Percentiles rank a stretch among this genome's conserved stretches.
Conservation (phyloP, 768 basidiomycete genomes). For the Pleurotus tuoliensis region DNA sequence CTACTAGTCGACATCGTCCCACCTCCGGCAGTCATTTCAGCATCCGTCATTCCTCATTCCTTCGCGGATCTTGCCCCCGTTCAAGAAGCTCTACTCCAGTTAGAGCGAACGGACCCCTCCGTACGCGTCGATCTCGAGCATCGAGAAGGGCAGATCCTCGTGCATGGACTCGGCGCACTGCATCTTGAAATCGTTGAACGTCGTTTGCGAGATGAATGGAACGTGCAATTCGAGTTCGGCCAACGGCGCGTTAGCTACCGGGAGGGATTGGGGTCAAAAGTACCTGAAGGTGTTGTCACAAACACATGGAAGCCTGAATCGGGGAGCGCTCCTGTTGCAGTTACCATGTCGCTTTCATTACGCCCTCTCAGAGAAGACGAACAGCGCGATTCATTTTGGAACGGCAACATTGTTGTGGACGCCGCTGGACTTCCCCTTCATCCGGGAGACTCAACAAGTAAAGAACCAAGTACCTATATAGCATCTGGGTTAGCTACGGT, state of each 20-base stretch:
- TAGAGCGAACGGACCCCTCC: constrained; percentile 88
- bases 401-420: constrained; percentile 71
- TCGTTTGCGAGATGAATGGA: constrained; percentile 79
- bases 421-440: constrained; percentile 46
- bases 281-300: constrained; percentile 18
- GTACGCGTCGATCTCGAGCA: constrained; percentile 67
- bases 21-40: constrained; percentile 83
- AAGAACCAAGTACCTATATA: constrained; percentile 49
- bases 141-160: constrained; percentile 72
- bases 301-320: constrained; percentile 62
- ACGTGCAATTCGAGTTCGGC: constrained; percentile 73
- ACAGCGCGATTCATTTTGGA: constrained; percentile 66
- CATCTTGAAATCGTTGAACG: constrained; percentile 88
- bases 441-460: constrained; percentile 44
- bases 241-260: constrained; percentile 77
- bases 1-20: constrained; percentile 63
- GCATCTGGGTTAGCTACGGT: constrained; percentile 68
- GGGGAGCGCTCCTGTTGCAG: constrained; percentile 48
- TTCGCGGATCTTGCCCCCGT: constrained; percentile 77
- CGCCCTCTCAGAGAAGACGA: constrained; percentile 53
- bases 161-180: constrained; percentile 80
- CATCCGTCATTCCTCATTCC: constrained; percentile 76
- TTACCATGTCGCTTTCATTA: constrained; percentile 53
- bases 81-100: constrained; percentile 65
- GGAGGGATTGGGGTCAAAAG: constrained; percentile 44